Percentiles rank a stretch among this genome's conserved stretches.
Evolutionary conservation across 108 stramenopile species (phyloP).

Genomic region (Cyclotella atomus): DNA sequence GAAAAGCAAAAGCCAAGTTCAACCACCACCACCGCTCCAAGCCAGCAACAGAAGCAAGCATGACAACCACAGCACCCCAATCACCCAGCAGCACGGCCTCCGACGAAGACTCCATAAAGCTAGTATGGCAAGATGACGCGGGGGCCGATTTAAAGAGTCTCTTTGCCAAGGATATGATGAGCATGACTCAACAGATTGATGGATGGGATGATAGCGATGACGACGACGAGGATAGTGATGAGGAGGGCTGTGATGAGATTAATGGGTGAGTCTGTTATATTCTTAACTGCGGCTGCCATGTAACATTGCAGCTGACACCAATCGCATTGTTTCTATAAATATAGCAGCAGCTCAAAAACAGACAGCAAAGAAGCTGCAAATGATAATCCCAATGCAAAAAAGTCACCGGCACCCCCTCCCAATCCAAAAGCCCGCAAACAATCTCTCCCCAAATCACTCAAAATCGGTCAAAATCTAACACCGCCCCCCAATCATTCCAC

Average conservation of each 20-base stretch:
- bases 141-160: constrained; percentile 13
- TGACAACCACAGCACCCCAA: neutral
- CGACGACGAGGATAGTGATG: neutral
- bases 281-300: neutral
- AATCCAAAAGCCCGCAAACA: neutral
- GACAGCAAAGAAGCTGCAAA: neutral
- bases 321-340: neutral
- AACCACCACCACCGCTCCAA: neutral
- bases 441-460: neutral
- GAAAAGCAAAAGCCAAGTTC: neutral
- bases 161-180: constrained; percentile 19
- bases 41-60: neutral
- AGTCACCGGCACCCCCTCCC: neutral
- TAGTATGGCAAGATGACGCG: constrained; percentile 24
- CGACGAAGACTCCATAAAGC: constrained; percentile 22
- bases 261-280: neutral
- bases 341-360: neutral
- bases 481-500: constrained; percentile 9
- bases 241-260: constrained; percentile 2
- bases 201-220: constrained; percentile 13
- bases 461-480: constrained; percentile 13
- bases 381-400: neutral
- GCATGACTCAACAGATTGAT: constrained; percentile 57
- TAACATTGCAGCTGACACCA: neutral
- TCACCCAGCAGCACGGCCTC: neutral